These are phyloP conservation scores for Populus davidiana DNA, from an alignment of 345 rosid species.

Conservation along the genomic window DNA sequence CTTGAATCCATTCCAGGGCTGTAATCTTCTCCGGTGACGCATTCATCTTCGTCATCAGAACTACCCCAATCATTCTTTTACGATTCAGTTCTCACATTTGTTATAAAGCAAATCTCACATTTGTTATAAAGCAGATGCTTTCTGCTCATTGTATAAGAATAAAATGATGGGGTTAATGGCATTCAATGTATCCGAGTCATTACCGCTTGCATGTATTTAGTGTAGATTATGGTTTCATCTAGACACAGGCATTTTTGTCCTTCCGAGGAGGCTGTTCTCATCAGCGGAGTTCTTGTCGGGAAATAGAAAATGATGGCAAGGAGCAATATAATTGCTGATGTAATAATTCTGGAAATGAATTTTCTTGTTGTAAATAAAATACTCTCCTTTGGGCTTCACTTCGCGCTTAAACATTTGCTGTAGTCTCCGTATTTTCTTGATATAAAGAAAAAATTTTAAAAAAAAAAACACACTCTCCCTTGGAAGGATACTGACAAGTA, in stretches of 20 bases:
- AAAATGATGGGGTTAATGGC: neutral
- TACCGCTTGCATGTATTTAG: neutral
- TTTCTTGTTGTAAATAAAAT: slow-evolving; percentile 7
- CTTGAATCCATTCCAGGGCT: slow-evolving; percentile 95
- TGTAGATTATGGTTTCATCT: neutral
- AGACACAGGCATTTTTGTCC: neutral
- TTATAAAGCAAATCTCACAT: neutral
- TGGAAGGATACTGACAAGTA: no score
- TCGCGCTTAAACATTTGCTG: neutral
- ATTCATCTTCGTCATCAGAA: neutral
- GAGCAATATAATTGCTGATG: neutral
- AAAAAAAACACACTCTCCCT: no score
- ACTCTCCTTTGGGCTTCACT: neutral
- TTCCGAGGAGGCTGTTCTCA: neutral
- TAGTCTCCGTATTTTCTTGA: neutral
- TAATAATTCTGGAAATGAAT: neutral
- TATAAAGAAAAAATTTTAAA: no score
- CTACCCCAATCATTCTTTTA: slow-evolving; percentile 13
- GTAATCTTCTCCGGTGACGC: slow-evolving; percentile 28
- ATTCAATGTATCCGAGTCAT: neutral
- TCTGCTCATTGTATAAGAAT: neutral
- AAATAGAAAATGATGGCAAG: neutral
- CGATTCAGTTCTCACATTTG: slow-evolving; percentile 3
- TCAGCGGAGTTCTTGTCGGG: neutral
- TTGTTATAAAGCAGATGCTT: slow-evolving; percentile 2